Evolutionary conservation across 1,284 basidiomycete genomes (phyloP).

Genomic region (Schizopora paradoxa): DNA sequence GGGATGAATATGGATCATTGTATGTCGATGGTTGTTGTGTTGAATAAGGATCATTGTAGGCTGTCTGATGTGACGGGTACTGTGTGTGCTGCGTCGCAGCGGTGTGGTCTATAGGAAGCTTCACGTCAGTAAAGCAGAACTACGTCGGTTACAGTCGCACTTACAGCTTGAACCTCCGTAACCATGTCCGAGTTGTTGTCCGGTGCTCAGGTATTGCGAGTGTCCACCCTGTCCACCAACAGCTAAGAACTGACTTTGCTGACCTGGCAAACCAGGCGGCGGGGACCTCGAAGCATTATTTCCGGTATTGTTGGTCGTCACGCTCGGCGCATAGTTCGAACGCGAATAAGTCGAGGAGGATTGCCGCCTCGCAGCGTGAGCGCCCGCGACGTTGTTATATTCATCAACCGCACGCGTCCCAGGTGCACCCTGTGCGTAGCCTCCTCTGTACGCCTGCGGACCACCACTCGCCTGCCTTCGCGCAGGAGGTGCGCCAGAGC

Average conservation of each 20-base stretch:
- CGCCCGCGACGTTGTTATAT: conserved; percentile 46
- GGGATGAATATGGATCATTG: conserved; percentile 42
- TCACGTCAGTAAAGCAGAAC: conserved; percentile 14
- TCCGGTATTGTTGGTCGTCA: conserved; percentile 34
- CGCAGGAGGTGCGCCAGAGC: conserved; percentile 23
- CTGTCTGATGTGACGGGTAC: conserved; percentile 41
- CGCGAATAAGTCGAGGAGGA: conserved; percentile 32
- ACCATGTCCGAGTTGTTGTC: conserved; percentile 48
- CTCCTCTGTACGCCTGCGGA: conserved; percentile 36
- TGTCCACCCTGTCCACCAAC: conserved; percentile 25
- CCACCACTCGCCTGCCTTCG: conserved; percentile 26
- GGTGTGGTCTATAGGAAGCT: conserved; percentile 46
- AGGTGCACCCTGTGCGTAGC: conserved; percentile 56
- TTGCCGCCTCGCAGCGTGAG: conserved; percentile 37
- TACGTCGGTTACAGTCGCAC: conserved; percentile 22
- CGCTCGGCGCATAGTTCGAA: conserved; percentile 31
- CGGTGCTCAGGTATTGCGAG: conserved; percentile 28
- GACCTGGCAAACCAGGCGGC: conserved; percentile 15
- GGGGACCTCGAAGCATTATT: conserved; percentile 22
- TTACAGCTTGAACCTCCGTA: conserved; percentile 52
- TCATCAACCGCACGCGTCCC: conserved; percentile 71
- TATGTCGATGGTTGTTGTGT: no score
- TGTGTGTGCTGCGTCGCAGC: conserved; percentile 42
- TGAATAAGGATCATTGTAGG: conserved; percentile 36
- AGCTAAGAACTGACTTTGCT: conserved; percentile 22